Evolutionary conservation across 495 filamentous ascomycete genomes (phyloP).

Genomic region (Xylaria telfairii): DNA sequence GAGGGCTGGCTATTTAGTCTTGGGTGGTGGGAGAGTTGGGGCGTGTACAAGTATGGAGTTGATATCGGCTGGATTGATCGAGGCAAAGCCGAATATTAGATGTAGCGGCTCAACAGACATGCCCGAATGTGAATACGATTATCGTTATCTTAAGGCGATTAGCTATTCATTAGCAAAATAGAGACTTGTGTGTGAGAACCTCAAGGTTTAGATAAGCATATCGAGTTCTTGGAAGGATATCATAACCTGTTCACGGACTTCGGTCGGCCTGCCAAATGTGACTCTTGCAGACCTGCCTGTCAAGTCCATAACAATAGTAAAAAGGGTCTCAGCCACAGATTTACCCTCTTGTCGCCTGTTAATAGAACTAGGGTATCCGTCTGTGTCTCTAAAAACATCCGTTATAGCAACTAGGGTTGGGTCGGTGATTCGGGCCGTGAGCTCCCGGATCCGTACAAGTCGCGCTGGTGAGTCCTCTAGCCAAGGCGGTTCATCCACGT

Average conservation of each 20-base stretch:
- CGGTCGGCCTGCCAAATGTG: slow-evolving; percentile 50
- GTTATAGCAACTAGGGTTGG: slow-evolving; percentile 30
- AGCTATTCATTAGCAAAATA: not conserved
- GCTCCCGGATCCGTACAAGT: slow-evolving; percentile 52
- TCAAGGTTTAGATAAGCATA: not conserved
- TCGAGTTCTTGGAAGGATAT: slow-evolving; percentile 25
- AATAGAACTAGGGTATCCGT: slow-evolving; percentile 36
- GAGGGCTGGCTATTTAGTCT: slow-evolving; percentile 22
- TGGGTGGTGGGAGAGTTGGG: slow-evolving; percentile 23
- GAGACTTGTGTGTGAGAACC: not conserved
- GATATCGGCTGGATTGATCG: slow-evolving; percentile 21
- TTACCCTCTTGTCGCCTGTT: slow-evolving; percentile 33
- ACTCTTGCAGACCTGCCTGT: slow-evolving; percentile 43
- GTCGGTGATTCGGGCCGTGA: slow-evolving; percentile 41
- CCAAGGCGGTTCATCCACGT: slow-evolving; percentile 57
- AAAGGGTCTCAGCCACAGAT: slow-evolving; percentile 45
- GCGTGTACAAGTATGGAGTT: slow-evolving; percentile 22
- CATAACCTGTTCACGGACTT: slow-evolving; percentile 30
- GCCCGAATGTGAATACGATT: not conserved
- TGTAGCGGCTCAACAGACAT: not conserved
- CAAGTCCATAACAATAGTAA: slow-evolving; percentile 58
- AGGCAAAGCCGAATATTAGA: not conserved
- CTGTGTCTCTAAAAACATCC: slow-evolving; percentile 31
- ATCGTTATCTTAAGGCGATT: not conserved
- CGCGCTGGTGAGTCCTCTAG: slow-evolving; percentile 60